A percentile compares a stretch with the other conserved stretches of the same genome.
These are phyloP conservation scores for Didymella exigua DNA, from an alignment of 2,329 filamentous ascomycete genomes.

Conservation along the genomic window DNA sequence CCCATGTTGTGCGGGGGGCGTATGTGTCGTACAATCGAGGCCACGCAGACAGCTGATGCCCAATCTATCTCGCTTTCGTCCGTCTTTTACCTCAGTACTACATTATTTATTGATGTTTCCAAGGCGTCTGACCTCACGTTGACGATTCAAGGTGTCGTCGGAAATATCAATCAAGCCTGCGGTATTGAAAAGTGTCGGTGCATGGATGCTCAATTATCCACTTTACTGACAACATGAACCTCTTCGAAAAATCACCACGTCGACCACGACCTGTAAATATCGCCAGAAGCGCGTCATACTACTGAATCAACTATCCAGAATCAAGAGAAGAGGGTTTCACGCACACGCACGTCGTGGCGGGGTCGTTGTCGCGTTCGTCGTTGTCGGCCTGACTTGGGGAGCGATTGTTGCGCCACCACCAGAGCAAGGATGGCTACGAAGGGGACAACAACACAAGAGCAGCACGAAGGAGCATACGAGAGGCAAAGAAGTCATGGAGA, in stretches of 20 bases:
- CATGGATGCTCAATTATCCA: not conserved
- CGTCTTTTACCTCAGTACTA: too few relatives aligned
- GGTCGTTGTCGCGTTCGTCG: not conserved
- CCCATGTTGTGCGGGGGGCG: not conserved
- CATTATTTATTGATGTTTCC: too few relatives aligned
- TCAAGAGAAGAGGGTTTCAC: not conserved
- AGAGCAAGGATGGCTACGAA: not conserved
- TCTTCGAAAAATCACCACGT: slow-evolving; percentile 2
- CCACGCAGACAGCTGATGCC: not conserved
- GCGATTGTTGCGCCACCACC: not conserved
- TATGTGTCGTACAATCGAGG: not conserved
- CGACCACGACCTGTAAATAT: not conserved
- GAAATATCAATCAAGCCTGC: not conserved
- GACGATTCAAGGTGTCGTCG: not conserved
- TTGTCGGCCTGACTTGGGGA: not conserved
- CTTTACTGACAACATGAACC: not conserved
- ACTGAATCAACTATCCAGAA: too few relatives aligned
- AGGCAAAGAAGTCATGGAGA: too few relatives aligned
- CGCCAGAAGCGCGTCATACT: not conserved
- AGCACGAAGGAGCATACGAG: too few relatives aligned
- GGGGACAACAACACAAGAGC: too few relatives aligned
- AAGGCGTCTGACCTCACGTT: too few relatives aligned
- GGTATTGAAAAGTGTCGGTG: not conserved
- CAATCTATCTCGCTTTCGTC: not conserved
- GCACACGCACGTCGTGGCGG: not conserved